Evolutionary conservation across 208 protist genomes (phyloP).

Genomic region (Crithidia mellificae): DNA sequence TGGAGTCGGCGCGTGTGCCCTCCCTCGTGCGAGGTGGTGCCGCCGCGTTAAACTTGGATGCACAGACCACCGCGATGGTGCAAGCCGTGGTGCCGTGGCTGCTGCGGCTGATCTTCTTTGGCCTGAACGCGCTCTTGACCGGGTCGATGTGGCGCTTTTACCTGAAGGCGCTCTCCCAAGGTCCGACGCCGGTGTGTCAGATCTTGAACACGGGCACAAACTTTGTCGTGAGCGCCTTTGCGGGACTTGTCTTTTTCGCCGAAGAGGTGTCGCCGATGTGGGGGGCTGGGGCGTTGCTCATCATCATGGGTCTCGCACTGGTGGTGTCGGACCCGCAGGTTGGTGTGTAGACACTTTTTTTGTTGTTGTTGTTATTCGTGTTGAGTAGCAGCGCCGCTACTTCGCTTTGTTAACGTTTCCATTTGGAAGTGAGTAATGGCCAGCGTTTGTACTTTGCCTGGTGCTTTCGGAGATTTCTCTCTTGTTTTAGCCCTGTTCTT

Average conservation of each 20-base stretch:
- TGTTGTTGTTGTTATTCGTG: too few species aligned
- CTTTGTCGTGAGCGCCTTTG: conserved; percentile 77
- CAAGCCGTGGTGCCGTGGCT: conserved; percentile 35
- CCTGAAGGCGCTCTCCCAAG: conserved; percentile 75
- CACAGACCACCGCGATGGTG: conserved; percentile 16
- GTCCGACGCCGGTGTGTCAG: conserved; percentile 82
- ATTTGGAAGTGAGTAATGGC: too few species aligned
- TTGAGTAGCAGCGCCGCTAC: too few species aligned
- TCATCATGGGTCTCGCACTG: conserved; percentile 64
- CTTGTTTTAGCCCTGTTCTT: too few species aligned
- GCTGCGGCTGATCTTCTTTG: conserved; percentile 52
- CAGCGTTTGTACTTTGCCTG: too few species aligned
- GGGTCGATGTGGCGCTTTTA: conserved; percentile 89
- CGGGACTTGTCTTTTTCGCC: conserved; percentile 72
- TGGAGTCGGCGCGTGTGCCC: conserved; percentile 37
- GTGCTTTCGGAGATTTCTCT: too few species aligned
- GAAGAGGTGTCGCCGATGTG: conserved; percentile 74
- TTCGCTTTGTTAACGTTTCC: too few species aligned
- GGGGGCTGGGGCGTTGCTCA: conserved; percentile 60
- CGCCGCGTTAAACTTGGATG: conserved; percentile 11
- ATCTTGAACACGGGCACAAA: conserved; percentile 86
- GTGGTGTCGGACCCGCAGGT: conserved; percentile 70
- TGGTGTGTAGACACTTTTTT: not conserved
- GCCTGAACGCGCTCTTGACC: conserved; percentile 63
- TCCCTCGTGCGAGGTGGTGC: conserved; percentile 19